phyloP scores from a whole-genome alignment of 148 eudicot species.

The Hydrangea macrophylla region DNA sequence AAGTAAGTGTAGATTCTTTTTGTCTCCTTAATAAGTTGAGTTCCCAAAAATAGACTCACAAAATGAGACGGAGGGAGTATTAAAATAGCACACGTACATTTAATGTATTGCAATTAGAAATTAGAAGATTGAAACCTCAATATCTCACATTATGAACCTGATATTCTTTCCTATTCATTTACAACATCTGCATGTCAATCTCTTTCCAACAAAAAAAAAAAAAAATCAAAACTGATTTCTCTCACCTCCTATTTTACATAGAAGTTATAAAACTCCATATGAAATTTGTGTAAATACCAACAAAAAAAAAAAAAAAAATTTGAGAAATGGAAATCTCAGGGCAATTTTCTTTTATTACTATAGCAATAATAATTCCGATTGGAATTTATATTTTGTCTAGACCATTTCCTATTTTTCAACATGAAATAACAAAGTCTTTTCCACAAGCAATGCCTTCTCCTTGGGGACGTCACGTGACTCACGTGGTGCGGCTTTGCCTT shows the following conservation, averaged over 20 bases:
- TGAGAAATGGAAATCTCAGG: not conserved
- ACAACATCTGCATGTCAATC: not conserved
- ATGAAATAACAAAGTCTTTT: slow-evolving; percentile 35
- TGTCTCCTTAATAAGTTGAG: no score
- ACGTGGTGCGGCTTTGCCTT: slow-evolving; percentile 27
- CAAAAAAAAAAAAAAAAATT: not conserved
- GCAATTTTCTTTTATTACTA: slow-evolving; percentile 16
- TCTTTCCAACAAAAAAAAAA: not conserved
- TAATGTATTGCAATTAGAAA: no score
- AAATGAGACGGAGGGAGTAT: no score
- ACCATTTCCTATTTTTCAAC: slow-evolving; percentile 36
- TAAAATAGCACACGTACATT: no score
- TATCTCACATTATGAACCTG: not conserved
- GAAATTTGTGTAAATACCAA: not conserved
- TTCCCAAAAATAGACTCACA: no score
- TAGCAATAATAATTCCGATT: slow-evolving; percentile 35
- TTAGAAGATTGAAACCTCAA: not conserved
- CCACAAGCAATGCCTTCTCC: slow-evolving; percentile 57
- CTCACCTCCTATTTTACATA: not conserved
- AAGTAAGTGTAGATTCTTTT: no score
- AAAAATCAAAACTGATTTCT: not conserved
- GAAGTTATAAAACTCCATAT: not conserved
- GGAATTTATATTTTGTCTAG: slow-evolving; percentile 25
- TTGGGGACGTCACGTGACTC: slow-evolving; percentile 34
- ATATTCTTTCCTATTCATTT: not conserved